Percentiles rank a stretch among this genome's conserved stretches.
These are phyloP conservation scores for Pseudoneurospora amorphoporcata DNA, from an alignment of 495 filamentous ascomycete species.

Conservation along the genomic window DNA sequence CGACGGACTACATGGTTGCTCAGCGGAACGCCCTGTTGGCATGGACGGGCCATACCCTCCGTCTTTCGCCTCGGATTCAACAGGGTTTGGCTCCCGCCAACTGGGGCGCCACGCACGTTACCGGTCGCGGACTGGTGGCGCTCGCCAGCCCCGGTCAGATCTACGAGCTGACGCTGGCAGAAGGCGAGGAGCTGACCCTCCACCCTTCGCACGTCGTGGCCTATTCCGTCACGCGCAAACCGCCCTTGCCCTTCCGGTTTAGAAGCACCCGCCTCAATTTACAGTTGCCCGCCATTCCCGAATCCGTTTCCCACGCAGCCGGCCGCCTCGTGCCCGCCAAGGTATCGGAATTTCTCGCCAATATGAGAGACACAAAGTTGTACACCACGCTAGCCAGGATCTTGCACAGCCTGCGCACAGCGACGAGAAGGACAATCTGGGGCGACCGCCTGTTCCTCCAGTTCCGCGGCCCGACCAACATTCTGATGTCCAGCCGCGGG, in stretches of 20 bases:
- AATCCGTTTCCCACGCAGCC: constrained; percentile 38
- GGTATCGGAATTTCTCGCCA: constrained; percentile 54
- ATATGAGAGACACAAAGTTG: constrained; percentile 53
- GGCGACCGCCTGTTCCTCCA: constrained; percentile 86
- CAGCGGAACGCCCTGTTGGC: constrained; percentile 79
- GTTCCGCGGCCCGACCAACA: constrained; percentile 74
- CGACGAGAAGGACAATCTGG: constrained; percentile 74
- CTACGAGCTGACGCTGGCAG: constrained; percentile 66
- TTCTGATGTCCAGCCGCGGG: constrained; percentile 77
- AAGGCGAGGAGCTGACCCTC: constrained; percentile 76
- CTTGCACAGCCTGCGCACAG: constrained; percentile 58
- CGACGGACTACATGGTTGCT: constrained; percentile 89
- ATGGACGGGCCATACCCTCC: constrained; percentile 87
- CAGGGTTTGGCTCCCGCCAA: constrained; percentile 66
- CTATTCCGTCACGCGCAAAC: constrained; percentile 63
- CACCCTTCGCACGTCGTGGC: constrained; percentile 85
- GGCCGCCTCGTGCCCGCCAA: constrained; percentile 31
- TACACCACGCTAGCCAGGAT: constrained; percentile 56
- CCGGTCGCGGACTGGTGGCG: constrained; percentile 77
- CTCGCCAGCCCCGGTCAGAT: constrained; percentile 77
- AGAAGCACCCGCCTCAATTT: constrained; percentile 65
- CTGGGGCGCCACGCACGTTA: constrained; percentile 83
- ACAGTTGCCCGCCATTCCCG: constrained; percentile 60
- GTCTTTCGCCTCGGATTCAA: constrained; percentile 63
- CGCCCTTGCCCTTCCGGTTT: constrained; percentile 76